Evolutionary conservation across 139 green algal genomes (phyloP).

Genomic region (Closterium sp.): DNA sequence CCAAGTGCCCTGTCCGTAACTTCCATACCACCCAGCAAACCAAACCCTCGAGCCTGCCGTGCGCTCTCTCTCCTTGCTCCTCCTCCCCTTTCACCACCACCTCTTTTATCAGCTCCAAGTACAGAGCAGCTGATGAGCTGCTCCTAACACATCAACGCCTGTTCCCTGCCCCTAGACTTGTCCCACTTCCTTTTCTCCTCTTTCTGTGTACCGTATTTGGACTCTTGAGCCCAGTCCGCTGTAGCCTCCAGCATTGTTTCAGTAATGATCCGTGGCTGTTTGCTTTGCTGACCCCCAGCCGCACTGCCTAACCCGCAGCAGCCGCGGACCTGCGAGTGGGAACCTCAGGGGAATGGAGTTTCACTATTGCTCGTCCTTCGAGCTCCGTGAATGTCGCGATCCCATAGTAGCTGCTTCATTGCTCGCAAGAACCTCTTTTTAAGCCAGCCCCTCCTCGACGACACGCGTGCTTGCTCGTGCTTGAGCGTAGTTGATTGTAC

Average conservation of each 20-base stretch:
- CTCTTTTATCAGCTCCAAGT: too few species aligned
- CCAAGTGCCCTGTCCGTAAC: too few species aligned
- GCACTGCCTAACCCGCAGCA: neutral
- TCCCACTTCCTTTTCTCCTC: neutral
- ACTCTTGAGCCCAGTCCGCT: neutral
- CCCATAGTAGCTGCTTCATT: neutral
- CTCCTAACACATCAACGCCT: too few species aligned
- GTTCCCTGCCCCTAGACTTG: too few species aligned
- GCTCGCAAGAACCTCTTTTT: neutral
- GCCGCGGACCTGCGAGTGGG: neutral
- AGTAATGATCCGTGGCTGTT: too few species aligned
- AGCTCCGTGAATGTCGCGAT: neutral
- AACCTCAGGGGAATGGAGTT: neutral
- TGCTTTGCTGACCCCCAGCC: neutral
- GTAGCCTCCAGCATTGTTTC: neutral
- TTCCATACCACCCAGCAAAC: too few species aligned
- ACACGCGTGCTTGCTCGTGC: neutral
- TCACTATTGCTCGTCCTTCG: neutral
- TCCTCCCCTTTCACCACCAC: too few species aligned
- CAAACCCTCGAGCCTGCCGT: too few species aligned
- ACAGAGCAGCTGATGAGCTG: too few species aligned
- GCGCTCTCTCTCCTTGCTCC: too few species aligned
- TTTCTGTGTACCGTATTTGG: neutral
- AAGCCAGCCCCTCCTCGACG: neutral
- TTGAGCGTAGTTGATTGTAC: too few species aligned